Evolutionary conservation across 75 land plant species (phyloP).

Genomic region (Picea glauca): DNA sequence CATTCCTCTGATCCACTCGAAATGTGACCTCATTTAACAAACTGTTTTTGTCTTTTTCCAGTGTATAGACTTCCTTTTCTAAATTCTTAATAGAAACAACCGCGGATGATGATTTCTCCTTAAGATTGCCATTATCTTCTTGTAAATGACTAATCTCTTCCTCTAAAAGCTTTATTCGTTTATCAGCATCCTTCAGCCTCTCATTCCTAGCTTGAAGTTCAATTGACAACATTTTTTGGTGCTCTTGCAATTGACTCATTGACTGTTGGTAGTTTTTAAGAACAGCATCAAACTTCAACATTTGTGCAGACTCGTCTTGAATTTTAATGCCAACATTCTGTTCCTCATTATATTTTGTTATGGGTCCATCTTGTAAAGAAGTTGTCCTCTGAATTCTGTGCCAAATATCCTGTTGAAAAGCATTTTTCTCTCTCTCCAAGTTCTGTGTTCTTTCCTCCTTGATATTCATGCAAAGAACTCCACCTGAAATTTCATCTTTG

Average conservation of each 20-base stretch:
- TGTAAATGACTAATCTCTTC: slow-evolving; percentile 31
- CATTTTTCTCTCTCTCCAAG: slow-evolving; percentile 35
- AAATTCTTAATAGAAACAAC: slow-evolving; percentile 28
- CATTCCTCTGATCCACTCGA: slow-evolving; percentile 34
- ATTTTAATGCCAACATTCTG: slow-evolving; percentile 29
- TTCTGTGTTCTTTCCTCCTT: slow-evolving; percentile 37
- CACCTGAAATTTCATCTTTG: slow-evolving; percentile 23
- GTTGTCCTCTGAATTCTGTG: slow-evolving; percentile 21
- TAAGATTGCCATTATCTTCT: slow-evolving; percentile 30
- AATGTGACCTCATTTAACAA: slow-evolving; percentile 39
- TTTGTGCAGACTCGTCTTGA: slow-evolving; percentile 41
- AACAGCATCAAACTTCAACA: slow-evolving; percentile 37
- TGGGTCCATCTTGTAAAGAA: slow-evolving; percentile 27
- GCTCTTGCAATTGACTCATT: slow-evolving; percentile 42
- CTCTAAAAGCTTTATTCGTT: slow-evolving; percentile 23
- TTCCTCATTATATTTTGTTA: slow-evolving; percentile 35
- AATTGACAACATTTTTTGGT: slow-evolving; percentile 22
- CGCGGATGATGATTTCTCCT: slow-evolving; percentile 29
- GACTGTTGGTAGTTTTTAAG: slow-evolving; percentile 30
- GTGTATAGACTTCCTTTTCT: slow-evolving; percentile 30
- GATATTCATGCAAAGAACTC: slow-evolving; percentile 23
- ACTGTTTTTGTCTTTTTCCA: slow-evolving; percentile 30
- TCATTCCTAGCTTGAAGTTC: slow-evolving; percentile 39
- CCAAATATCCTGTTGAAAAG: slow-evolving; percentile 36
- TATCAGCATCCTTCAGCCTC: slow-evolving; percentile 37